Evolutionary conservation across 2,329 filamentous ascomycete genomes (phyloP).

Genomic region (Pezicula neosporulosa): DNA sequence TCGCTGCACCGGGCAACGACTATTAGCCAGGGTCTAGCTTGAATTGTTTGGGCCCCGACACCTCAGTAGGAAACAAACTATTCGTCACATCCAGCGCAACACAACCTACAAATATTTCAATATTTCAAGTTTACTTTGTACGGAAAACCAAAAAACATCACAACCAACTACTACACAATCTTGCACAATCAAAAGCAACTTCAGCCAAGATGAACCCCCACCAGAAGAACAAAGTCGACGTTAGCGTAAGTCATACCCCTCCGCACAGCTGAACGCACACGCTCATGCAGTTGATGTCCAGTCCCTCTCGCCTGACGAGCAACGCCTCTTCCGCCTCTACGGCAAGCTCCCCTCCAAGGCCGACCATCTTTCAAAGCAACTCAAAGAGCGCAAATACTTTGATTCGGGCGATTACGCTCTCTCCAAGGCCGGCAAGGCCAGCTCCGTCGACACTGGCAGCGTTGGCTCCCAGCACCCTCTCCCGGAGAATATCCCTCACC

Average conservation of each 20-base stretch:
- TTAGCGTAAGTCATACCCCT: slow-evolving; percentile 66
- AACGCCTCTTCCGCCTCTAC: slow-evolving; percentile 93
- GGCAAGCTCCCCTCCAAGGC: slow-evolving; percentile 96
- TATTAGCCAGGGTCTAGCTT: slow-evolving; percentile 3
- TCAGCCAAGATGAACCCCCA: slow-evolving; percentile 77
- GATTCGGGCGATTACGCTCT: slow-evolving; percentile 95
- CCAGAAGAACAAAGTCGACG: slow-evolving; percentile 97
- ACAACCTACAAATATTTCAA: not conserved
- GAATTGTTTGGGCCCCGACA: slow-evolving; percentile 9
- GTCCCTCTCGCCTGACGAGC: slow-evolving; percentile 92
- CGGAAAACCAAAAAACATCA: not conserved
- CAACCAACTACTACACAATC: not conserved
- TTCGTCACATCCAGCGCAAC: slow-evolving; percentile 9
- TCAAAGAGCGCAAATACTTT: slow-evolving; percentile 99
- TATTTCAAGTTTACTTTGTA: not conserved
- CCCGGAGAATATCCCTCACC: slow-evolving; percentile 91
- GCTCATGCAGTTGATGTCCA: slow-evolving; percentile 33
- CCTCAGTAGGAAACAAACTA: slow-evolving; percentile 1
- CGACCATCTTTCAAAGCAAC: slow-evolving; percentile 94
- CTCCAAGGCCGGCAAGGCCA: slow-evolving; percentile 95
- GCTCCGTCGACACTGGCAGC: slow-evolving; percentile 87
- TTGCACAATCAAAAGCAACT: slow-evolving; percentile 2
- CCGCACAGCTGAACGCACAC: slow-evolving; percentile 4
- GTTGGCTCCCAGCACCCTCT: slow-evolving; percentile 94
- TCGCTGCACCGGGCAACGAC: not conserved